A percentile compares a stretch with the other conserved stretches of the same genome.
Conservation (phyloP, 805 yeast species). For the Wickerhamiella sorbophila region DNA sequence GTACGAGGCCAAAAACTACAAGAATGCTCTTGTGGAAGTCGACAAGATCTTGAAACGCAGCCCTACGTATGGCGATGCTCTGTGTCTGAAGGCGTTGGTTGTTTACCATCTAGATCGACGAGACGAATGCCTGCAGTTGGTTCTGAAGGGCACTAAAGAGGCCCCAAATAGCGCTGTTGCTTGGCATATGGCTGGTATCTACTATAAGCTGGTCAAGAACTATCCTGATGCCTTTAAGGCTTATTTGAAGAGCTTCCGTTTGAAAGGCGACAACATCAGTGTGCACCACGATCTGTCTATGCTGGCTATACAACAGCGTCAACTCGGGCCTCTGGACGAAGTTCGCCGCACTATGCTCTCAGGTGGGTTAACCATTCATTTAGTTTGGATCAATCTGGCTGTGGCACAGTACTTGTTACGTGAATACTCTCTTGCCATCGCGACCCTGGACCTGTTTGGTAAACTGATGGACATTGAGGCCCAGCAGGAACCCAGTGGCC, state of each 20-base stretch:
- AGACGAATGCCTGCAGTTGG: constrained; percentile 47
- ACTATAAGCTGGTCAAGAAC: constrained; percentile 53
- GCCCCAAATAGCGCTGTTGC: constrained; percentile 53
- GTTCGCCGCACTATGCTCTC: constrained; percentile 60
- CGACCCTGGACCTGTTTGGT: constrained; percentile 63
- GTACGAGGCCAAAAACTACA: constrained; percentile 76
- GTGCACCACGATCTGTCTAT: constrained; percentile 71
- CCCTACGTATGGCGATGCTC: constrained; percentile 60
- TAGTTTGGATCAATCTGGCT: constrained; percentile 17
- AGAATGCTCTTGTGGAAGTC: constrained; percentile 63
- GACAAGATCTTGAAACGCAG: constrained; percentile 67
- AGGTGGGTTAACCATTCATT: constrained; percentile 26
- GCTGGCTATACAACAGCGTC: constrained; percentile 68
- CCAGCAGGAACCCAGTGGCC: constrained; percentile 42
- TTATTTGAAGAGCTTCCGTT: constrained; percentile 58
- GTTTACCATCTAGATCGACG: constrained; percentile 42
- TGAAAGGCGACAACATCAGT: constrained; percentile 65
- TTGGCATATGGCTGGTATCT: constrained; percentile 75
- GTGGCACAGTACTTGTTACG: constrained; percentile 67
- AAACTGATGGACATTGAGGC: constrained; percentile 37
- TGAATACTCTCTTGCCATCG: constrained; percentile 53
- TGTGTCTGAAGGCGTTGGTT: constrained; percentile 72
- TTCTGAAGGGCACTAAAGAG: constrained; percentile 46
- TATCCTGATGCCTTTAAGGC: constrained; percentile 67
- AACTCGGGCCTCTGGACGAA: constrained; percentile 44